Conservation (phyloP, 371 early-diverging fungal genomes). For the Gilbertella persicaria region DNA sequence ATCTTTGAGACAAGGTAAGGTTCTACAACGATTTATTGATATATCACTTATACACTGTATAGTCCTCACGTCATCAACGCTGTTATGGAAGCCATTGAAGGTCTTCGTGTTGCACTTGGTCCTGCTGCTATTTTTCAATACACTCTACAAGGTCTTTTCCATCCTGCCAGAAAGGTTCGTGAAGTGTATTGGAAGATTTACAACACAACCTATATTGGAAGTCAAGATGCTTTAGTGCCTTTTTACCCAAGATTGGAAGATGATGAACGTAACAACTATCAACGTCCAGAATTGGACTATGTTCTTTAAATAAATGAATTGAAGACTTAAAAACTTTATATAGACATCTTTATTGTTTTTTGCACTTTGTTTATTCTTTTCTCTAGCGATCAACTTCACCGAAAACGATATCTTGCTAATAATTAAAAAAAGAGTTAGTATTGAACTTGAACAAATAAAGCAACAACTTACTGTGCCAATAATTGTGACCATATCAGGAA, state of each 20-base stretch:
- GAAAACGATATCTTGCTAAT: slow-evolving; percentile 88
- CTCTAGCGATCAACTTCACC: slow-evolving; percentile 84
- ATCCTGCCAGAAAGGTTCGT: slow-evolving; percentile 95
- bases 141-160: slow-evolving; percentile 94
- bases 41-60: slow-evolving; percentile 1
- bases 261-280: slow-evolving; percentile 74
- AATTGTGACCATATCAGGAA: slow-evolving; percentile 96
- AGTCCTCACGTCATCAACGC: slow-evolving; percentile 95
- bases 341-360: too few species aligned
- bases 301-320: too few species aligned
- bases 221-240: slow-evolving; percentile 92
- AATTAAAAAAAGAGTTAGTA: slow-evolving; percentile 9
- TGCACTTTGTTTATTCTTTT: background rate
- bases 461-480: slow-evolving; percentile 73
- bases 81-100: slow-evolving; percentile 96
- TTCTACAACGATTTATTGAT: background rate
- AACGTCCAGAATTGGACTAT: slow-evolving; percentile 75
- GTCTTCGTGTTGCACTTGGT: slow-evolving; percentile 88
- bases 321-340: too few species aligned
- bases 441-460: background rate
- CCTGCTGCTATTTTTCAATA: slow-evolving; percentile 87
- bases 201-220: slow-evolving; percentile 90
- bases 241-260: slow-evolving; percentile 89
- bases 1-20: slow-evolving; percentile 88
- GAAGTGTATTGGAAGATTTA: slow-evolving; percentile 98